A percentile compares a stretch with the other conserved stretches of the same genome.
Evolutionary conservation across 106 monocot species (phyloP).

Genomic region (Gastrodia elata): DNA sequence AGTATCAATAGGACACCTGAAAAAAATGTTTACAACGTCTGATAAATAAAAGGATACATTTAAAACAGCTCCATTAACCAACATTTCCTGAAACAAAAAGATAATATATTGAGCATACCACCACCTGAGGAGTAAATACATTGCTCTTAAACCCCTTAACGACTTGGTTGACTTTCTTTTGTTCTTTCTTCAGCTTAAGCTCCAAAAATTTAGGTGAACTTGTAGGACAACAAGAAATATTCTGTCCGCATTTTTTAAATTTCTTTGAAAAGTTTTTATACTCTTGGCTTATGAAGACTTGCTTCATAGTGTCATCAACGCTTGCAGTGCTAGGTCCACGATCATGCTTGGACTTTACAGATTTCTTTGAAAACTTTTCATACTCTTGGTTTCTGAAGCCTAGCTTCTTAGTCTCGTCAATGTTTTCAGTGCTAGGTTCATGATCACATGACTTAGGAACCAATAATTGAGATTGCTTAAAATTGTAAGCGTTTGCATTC

Average conservation of each 20-base stretch:
- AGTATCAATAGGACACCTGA: background rate
- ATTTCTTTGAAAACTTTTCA: background rate
- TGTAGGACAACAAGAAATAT: background rate
- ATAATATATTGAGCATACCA: slow-evolving; percentile 4
- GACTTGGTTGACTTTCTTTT: slow-evolving; percentile 5
- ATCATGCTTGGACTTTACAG: too few species aligned
- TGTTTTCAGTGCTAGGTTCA: slow-evolving; percentile 3
- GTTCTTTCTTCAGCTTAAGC: background rate
- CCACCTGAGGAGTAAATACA: slow-evolving; percentile 14
- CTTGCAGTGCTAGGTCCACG: slow-evolving; percentile 2
- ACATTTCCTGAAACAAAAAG: background rate
- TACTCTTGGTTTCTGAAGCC: background rate
- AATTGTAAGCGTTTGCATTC: background rate
- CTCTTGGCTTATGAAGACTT: background rate
- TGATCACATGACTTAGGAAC: background rate
- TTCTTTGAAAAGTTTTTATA: background rate
- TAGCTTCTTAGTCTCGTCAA: slow-evolving; percentile 9
- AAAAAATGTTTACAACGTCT: background rate
- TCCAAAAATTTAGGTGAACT: slow-evolving; percentile 6
- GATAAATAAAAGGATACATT: background rate
- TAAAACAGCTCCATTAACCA: background rate
- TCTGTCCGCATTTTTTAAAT: background rate
- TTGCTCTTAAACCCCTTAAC: slow-evolving; percentile 9
- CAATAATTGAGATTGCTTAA: slow-evolving; percentile 12
- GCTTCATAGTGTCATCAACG: slow-evolving; percentile 9